Evolutionary conservation across 306 rosid genomes (phyloP), one percentile per base, ranked within the genome.

Genomic region (Bauhinia variegata): DNA sequence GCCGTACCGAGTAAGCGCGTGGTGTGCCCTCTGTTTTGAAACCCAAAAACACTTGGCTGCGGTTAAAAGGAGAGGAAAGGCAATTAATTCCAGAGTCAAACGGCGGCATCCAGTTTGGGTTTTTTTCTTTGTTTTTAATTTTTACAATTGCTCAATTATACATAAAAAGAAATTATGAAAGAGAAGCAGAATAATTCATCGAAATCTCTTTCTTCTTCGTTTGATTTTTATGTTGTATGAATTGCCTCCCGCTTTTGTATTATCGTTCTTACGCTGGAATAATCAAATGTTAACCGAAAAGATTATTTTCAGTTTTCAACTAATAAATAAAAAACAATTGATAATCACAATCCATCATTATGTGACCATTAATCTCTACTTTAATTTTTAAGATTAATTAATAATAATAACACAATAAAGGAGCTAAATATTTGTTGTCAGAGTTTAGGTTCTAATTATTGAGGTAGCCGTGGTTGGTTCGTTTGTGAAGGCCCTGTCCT

Each of bases 1-100:
- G 97, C 95, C 0, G 79, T 88, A 2, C 97, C 97, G 4, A 82
- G 62, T 0, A 89, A 82, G 58, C 87, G 96, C 19, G 69, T 92
- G 7, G 46, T 83, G 14, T 80, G 86, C 11, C 68, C 87, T 15
- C 78, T 89, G 15, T 64, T 30, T 13, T 83, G 61, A 66, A 46
- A 33, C 59, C 4, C 5, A 23, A 60, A 19, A 49, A 48, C 32
- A 50, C 14, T 6, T 36, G 41, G 47, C 41, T 0, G 41, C 2
- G 41, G 5, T 5, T 1, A 0, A 36, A 36, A 8, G 1, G 9
- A 36, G 41, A 36, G 41, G 41, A 36, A 8, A 8, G 5, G 41
- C 6, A 36, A 8, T 2, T 8, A 8, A 36, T 8, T 1, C 5
- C 8, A 41, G 47, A 11, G 11, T 41, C 4, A 41, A 41, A 41